phyloP scores from a whole-genome alignment of 352 stramenopile species.

The Phytophthora chlamydospora region DNA sequence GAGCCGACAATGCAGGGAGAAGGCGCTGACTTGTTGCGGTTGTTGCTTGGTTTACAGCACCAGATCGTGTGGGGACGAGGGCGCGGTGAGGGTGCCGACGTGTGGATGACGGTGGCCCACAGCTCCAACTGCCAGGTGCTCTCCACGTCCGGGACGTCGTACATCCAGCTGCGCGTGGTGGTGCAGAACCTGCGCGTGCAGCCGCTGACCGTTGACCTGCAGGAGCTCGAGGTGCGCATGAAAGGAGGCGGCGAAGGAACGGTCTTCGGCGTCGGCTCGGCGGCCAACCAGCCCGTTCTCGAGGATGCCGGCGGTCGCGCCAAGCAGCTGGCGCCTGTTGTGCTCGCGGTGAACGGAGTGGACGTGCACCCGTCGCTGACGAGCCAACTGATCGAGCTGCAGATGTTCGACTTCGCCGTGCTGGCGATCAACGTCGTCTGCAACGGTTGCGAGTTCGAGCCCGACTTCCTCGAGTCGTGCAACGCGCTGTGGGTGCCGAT shows the following conservation, averaged over 20 bases:
- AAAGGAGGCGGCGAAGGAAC: conserved; percentile 64
- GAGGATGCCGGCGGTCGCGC: conserved; percentile 6
- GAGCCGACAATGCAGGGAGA: too few species aligned
- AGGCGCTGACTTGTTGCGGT: too few species aligned
- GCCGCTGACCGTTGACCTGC: conserved; percentile 61
- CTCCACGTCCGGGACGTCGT: conserved; percentile 30
- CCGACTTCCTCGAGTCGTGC: conserved; percentile 76
- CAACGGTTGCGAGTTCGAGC: conserved; percentile 74
- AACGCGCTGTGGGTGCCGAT: conserved; percentile 72
- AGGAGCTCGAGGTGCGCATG: conserved; percentile 70
- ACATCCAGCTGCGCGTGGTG: conserved; percentile 71
- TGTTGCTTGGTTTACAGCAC: conserved; percentile 31
- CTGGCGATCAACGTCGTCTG: conserved; percentile 68
- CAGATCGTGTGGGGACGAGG: conserved; percentile 75
- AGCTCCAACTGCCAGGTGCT: conserved; percentile 69
- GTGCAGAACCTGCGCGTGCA: conserved; percentile 71
- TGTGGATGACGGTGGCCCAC: conserved; percentile 78
- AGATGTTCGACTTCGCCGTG: conserved; percentile 75
- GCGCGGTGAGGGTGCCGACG: conserved; percentile 66
- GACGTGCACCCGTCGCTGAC: conserved; percentile 35
- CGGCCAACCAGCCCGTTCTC: conserved; percentile 15
- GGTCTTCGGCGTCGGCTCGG: conserved; percentile 42
- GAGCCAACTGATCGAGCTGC: conserved; percentile 46
- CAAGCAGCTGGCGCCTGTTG: conserved; percentile 44
- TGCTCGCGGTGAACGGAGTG: conserved; percentile 65